Evolutionary conservation across 768 basidiomycete species (phyloP).

Genomic region (Pilatotrama ljubarskyi): DNA sequence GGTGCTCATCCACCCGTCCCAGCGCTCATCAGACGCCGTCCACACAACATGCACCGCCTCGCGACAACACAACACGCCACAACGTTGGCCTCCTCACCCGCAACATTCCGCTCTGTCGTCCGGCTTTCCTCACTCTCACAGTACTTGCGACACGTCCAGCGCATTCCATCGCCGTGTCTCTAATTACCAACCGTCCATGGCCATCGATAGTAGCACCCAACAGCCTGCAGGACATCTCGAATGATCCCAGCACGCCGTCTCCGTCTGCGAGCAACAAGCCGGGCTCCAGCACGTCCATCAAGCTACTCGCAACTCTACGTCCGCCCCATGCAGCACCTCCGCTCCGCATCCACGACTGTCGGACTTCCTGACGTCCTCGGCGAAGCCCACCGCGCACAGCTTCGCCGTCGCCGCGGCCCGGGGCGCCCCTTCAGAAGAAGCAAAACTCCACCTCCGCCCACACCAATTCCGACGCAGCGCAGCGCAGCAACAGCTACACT

Average conservation of each 20-base stretch:
- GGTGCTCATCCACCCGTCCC: too few relatives aligned
- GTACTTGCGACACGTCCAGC: background rate
- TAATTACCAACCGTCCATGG: too few relatives aligned
- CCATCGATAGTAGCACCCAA: too few relatives aligned
- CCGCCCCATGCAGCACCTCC: background rate
- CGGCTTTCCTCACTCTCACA: background rate
- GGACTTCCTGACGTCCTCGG: background rate
- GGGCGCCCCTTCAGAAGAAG: background rate
- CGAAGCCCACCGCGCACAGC: background rate
- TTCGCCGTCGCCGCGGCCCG: background rate
- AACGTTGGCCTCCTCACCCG: background rate
- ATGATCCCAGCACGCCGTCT: too few relatives aligned
- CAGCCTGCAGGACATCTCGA: too few relatives aligned
- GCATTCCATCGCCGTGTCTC: too few relatives aligned
- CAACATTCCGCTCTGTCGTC: background rate
- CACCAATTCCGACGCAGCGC: too few relatives aligned
- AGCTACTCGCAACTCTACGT: background rate
- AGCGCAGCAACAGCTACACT: too few relatives aligned
- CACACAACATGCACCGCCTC: conserved; percentile 4
- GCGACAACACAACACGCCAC: background rate
- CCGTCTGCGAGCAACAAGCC: too few relatives aligned
- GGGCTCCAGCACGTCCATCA: too few relatives aligned
- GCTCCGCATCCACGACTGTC: background rate
- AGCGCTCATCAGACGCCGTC: background rate
- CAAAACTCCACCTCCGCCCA: background rate